phyloP scores from a whole-genome alignment of 192 early-diverging fungal genomes.

The Backusella sp. region DNA sequence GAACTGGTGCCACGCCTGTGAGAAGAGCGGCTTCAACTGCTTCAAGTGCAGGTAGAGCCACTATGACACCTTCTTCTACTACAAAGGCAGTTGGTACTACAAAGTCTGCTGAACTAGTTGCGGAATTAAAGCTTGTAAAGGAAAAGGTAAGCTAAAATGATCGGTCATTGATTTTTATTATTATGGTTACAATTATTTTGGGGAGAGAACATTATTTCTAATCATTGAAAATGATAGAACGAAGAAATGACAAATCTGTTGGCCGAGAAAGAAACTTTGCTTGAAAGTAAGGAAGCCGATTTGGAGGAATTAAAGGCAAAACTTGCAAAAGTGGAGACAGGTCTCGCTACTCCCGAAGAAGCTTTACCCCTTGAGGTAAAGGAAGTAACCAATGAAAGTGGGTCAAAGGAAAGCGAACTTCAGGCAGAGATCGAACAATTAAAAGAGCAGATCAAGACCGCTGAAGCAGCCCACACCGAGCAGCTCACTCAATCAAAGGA shows the following conservation, averaged over 20 bases:
- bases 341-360: slow-evolving; percentile 7
- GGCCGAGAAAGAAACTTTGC: not conserved
- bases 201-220: not conserved
- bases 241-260: slow-evolving; percentile 11
- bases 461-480: not conserved
- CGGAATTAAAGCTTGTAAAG: slow-evolving; percentile 15
- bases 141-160: slow-evolving; percentile 18
- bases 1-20: not conserved
- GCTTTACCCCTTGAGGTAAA: not conserved
- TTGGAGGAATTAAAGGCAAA: slow-evolving; percentile 13
- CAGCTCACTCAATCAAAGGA: slow-evolving; percentile 4
- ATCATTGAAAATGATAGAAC: slow-evolving; percentile 4
- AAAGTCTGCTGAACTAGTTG: slow-evolving; percentile 8
- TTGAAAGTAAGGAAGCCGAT: slow-evolving; percentile 3
- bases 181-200: not conserved
- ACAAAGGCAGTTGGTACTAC: not conserved
- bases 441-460: not conserved
- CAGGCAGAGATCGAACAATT: not conserved
- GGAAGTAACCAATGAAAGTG: not conserved
- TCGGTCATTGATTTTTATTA: not conserved
- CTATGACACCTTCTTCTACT: not conserved
- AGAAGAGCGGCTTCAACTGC: not conserved
- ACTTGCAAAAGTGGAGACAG: slow-evolving; percentile 5
- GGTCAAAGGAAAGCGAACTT: not conserved
- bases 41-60: slow-evolving; percentile 1